Percentiles rank a stretch among this genome's conserved stretches.
These are phyloP conservation scores for Symbiodinium pilosum DNA, from an alignment of 73 alveolate genomes.

Conservation along the genomic window DNA sequence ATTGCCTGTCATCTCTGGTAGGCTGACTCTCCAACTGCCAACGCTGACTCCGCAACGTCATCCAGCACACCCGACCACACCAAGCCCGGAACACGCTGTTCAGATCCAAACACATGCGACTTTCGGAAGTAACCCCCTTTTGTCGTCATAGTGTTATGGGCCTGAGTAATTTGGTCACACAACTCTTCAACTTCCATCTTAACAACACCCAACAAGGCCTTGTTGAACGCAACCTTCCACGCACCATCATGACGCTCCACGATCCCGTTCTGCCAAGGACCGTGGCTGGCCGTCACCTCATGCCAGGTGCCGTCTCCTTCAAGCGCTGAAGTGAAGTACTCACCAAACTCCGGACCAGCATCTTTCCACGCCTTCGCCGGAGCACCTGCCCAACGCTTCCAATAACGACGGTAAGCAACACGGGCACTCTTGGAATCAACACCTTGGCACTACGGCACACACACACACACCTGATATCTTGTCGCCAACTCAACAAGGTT, in stretches of 20 bases:
- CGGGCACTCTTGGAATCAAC: neutral
- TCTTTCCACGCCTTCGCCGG: neutral
- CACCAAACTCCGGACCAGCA: slow-evolving; percentile 11
- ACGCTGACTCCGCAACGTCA: neutral
- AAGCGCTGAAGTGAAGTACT: neutral
- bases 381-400: slow-evolving; percentile 28
- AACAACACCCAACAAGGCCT: neutral
- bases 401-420: neutral
- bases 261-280: neutral
- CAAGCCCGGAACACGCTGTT: neutral
- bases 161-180: neutral
- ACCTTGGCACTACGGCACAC: slow-evolving; percentile 8
- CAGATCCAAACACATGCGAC: slow-evolving; percentile 17
- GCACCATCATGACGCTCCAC: neutral
- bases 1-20: neutral
- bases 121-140: neutral
- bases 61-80: neutral
- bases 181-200: neutral
- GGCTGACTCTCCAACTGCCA: neutral
- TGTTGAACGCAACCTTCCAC: neutral
- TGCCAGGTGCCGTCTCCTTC: neutral
- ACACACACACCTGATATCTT: neutral
- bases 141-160: neutral
- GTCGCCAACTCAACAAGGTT: neutral
- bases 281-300: neutral